A percentile compares a stretch with the other conserved stretches of the same genome.
phyloP scores from a whole-genome alignment of 371 early-diverging fungal genomes.

The Lichtheimia ornata region DNA sequence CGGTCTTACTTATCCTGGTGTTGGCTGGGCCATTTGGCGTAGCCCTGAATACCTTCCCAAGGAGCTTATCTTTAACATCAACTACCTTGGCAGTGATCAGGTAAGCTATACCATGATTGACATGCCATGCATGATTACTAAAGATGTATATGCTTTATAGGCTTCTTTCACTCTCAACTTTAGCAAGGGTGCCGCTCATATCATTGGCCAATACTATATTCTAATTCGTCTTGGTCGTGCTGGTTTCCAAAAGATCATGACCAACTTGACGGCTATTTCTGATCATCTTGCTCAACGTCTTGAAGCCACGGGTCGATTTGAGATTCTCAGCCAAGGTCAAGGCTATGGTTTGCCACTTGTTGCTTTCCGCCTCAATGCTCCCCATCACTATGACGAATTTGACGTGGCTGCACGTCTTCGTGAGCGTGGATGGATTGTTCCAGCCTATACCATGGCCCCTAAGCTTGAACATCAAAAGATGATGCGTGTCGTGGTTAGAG shows the following conservation, averaged over 20 bases:
- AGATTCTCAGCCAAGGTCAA: conserved; percentile 50
- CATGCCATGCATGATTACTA: background rate
- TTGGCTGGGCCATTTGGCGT: conserved; percentile 74
- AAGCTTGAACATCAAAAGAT: conserved; percentile 48
- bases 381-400: conserved; percentile 44
- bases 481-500: conserved; percentile 58
- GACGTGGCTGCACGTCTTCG: conserved; percentile 52
- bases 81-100: conserved; percentile 62
- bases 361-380: conserved; percentile 55
- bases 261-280: conserved; percentile 46
- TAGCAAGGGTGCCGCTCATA: conserved; percentile 60
- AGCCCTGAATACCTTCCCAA: conserved; percentile 59
- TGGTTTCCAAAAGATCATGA: conserved; percentile 66
- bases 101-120: conserved; percentile 6
- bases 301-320: conserved; percentile 58
- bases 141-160: conserved; percentile 4
- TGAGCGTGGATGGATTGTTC: conserved; percentile 65
- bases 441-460: conserved; percentile 59
- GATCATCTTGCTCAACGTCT: conserved; percentile 55
- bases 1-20: conserved; percentile 70
- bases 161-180: conserved; percentile 76
- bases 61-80: conserved; percentile 69
- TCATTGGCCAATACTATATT: conserved; percentile 72
- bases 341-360: conserved; percentile 65
- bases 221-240: conserved; percentile 62